Evolutionary conservation across 192 early-diverging fungal genomes (phyloP).

Genomic region (Blastocladiella britannica): DNA sequence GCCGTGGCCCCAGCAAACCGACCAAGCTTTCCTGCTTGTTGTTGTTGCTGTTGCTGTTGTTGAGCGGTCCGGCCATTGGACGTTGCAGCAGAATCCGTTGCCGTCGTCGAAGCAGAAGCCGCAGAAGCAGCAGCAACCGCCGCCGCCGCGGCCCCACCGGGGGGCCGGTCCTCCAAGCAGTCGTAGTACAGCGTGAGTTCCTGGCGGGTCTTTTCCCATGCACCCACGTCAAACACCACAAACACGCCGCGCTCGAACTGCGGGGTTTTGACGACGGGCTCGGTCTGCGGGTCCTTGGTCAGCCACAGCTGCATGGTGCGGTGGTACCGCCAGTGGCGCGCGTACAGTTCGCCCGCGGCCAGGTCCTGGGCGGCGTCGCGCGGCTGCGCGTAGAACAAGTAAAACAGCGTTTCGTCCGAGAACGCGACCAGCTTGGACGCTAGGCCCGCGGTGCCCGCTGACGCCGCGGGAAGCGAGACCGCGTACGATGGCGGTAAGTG

Average conservation of each 20-base stretch:
- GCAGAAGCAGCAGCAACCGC: background rate
- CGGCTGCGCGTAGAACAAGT: slow-evolving; percentile 95
- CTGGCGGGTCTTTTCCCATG: slow-evolving; percentile 75
- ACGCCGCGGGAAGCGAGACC: slow-evolving; percentile 42
- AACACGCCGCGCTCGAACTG: slow-evolving; percentile 66
- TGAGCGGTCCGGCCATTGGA: too few relatives aligned
- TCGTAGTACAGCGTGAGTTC: slow-evolving; percentile 76
- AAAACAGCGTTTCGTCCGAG: slow-evolving; percentile 86
- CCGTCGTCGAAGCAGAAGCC: too few relatives aligned
- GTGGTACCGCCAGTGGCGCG: slow-evolving; percentile 90
- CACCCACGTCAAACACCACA: slow-evolving; percentile 78
- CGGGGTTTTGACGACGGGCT: slow-evolving; percentile 22
- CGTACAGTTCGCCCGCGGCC: slow-evolving; percentile 82
- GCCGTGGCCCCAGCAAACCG: too few relatives aligned
- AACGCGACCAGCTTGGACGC: slow-evolving; percentile 49
- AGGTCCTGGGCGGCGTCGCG: slow-evolving; percentile 76
- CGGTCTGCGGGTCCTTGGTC: slow-evolving; percentile 43
- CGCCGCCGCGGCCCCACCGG: background rate
- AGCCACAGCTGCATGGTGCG: slow-evolving; percentile 84
- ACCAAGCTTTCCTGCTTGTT: too few relatives aligned
- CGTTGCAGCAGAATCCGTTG: too few relatives aligned
- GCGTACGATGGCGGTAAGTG: slow-evolving; percentile 71
- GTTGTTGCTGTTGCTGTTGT: too few relatives aligned
- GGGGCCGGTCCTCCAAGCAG: slow-evolving; percentile 60
- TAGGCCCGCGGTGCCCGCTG: slow-evolving; percentile 41